A percentile compares a stretch with the other conserved stretches of the same genome.
These are phyloP conservation scores for Candida labiduridarum DNA, from an alignment of 1,139 yeast genomes.

Conservation along the genomic window DNA sequence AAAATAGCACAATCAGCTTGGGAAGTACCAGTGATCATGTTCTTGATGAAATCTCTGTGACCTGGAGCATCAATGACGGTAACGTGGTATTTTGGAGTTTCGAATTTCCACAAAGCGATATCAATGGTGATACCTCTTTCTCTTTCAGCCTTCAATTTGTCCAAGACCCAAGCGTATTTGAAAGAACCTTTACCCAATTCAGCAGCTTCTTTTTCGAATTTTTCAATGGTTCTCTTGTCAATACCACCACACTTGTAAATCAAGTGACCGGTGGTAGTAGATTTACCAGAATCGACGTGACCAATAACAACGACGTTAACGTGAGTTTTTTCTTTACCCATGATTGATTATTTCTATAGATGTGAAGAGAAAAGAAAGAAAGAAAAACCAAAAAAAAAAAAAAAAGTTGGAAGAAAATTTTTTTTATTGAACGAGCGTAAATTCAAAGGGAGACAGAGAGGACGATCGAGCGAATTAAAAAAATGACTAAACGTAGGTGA, in stretches of 20 bases:
- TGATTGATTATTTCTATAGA: slow-evolving; percentile 15
- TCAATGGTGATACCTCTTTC: slow-evolving; percentile 97
- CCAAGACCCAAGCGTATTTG: slow-evolving; percentile 98
- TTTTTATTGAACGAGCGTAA: slow-evolving; percentile 3
- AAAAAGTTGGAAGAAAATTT: slow-evolving; percentile 9
- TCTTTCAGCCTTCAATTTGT: slow-evolving; percentile 94
- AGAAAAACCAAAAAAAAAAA: slow-evolving; percentile 8
- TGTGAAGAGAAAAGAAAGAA: slow-evolving; percentile 9
- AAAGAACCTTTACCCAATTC: slow-evolving; percentile 98
- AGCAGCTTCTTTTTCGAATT: slow-evolving; percentile 98
- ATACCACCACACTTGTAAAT: slow-evolving; percentile 93
- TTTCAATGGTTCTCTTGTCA: slow-evolving; percentile 97
- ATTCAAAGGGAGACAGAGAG: neutral
- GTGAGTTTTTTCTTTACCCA: slow-evolving; percentile 96
- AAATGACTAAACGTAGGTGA: slow-evolving; percentile 3
- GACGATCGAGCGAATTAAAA: slow-evolving; percentile 3
- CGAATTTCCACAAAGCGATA: slow-evolving; percentile 94
- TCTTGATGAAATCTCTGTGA: slow-evolving; percentile 96
- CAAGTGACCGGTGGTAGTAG: slow-evolving; percentile 98
- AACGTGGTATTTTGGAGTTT: slow-evolving; percentile 91
- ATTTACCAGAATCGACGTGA: slow-evolving; percentile 97
- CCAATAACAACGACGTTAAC: slow-evolving; percentile 99
- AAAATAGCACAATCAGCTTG: slow-evolving; percentile 93
- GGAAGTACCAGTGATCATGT: slow-evolving; percentile 92
- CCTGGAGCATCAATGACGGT: slow-evolving; percentile 95